phyloP scores from a whole-genome alignment of 208 protist genomes.

The Perkinsela sp. region DNA sequence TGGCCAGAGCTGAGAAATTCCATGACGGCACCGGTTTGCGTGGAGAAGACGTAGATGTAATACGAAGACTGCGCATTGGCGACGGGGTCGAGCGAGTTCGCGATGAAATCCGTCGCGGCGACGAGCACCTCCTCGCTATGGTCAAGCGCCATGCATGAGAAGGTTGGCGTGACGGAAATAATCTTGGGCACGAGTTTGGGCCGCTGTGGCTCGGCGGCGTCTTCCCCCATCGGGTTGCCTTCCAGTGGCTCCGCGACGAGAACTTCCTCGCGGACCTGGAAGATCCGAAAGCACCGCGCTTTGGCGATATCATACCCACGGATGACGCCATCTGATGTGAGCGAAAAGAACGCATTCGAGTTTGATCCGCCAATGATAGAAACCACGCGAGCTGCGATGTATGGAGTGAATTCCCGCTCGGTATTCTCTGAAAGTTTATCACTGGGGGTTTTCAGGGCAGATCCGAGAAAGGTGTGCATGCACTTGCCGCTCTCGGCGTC shows the following conservation, averaged over 20 bases:
- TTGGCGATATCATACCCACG: conserved; percentile 63
- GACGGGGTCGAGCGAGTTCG: neutral
- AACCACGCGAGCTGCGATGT: conserved; percentile 22
- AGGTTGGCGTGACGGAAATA: conserved; percentile 3
- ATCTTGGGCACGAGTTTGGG: neutral
- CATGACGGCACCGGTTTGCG: conserved; percentile 59
- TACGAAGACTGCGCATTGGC: conserved; percentile 12
- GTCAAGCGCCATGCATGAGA: conserved; percentile 68
- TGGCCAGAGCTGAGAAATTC: conserved; percentile 52
- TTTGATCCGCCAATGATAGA: conserved; percentile 34
- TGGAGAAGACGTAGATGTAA: conserved; percentile 57
- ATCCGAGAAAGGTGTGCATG: conserved; percentile 69
- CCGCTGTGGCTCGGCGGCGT: neutral
- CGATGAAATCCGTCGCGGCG: conserved; percentile 16
- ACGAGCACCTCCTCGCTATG: conserved; percentile 58
- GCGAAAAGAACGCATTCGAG: conserved; percentile 65
- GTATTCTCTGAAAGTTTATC: neutral
- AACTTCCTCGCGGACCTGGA: conserved; percentile 13
- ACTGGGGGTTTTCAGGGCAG: conserved; percentile 6
- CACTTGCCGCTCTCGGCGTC: conserved; percentile 54
- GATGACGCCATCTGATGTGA: conserved; percentile 58
- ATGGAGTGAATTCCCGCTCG: neutral
- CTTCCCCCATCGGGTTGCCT: too few species aligned
- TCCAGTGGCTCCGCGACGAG: conserved; percentile 9
- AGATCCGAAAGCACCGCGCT: conserved; percentile 62